Percentiles rank a stretch among this genome's conserved stretches.
Evolutionary conservation across 1,284 basidiomycete genomes (phyloP).

Genomic region (Phenoliferia sp.): DNA sequence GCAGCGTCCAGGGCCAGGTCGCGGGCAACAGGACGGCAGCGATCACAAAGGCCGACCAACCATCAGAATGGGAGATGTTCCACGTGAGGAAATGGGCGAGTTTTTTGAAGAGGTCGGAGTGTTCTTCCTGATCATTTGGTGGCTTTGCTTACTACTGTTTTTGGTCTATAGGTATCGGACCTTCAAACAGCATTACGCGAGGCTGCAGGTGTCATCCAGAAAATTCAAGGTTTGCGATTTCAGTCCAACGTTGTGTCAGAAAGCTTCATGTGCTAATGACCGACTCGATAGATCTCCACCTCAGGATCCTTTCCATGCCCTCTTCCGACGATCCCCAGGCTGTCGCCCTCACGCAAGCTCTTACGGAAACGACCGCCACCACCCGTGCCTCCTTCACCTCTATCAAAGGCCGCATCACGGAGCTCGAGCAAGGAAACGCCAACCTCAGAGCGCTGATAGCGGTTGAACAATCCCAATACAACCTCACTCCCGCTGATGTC

Average conservation of each 20-base stretch:
- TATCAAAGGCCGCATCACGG: constrained; percentile 30
- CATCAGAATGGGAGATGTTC: constrained; percentile 7
- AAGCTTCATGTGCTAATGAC: too few relatives aligned
- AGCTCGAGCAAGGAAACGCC: constrained; percentile 31
- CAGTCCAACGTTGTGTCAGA: too few relatives aligned
- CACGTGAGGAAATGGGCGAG: constrained; percentile 22
- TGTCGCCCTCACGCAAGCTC: constrained; percentile 16
- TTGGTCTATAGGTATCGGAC: constrained; percentile 19
- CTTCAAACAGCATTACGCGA: constrained; percentile 28
- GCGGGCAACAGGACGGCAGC: background rate
- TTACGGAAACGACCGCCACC: constrained; percentile 11
- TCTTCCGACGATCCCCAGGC: constrained; percentile 26
- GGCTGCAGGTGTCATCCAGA: constrained; percentile 23
- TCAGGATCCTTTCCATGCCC: constrained; percentile 24
- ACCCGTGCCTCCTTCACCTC: constrained; percentile 25
- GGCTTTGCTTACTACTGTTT: too few relatives aligned
- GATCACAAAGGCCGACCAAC: background rate
- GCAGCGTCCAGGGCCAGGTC: background rate
- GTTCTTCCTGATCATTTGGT: background rate
- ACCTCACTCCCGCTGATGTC: constrained; percentile 37
- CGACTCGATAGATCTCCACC: too few relatives aligned
- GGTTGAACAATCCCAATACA: constrained; percentile 43
- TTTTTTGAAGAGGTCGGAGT: constrained; percentile 23
- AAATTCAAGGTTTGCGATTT: too few relatives aligned
- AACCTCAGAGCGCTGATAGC: constrained; percentile 27